Evolutionary conservation across 2,329 filamentous ascomycete genomes (phyloP), one percentile per base, ranked within the genome.

Genomic region (Penicillium oxalicum): DNA sequence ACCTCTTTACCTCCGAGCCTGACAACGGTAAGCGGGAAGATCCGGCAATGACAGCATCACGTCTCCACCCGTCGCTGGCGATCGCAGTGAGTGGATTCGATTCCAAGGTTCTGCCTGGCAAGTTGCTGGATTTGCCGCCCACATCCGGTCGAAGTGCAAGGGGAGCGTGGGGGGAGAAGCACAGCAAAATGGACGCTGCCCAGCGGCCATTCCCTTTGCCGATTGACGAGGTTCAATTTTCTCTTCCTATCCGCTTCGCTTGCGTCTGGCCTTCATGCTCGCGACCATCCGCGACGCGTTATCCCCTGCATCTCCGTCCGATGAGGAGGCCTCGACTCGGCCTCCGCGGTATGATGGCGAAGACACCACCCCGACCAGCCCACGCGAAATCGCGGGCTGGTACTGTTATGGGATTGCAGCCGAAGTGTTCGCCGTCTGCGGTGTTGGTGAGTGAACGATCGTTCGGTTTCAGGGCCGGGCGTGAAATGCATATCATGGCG

Each of bases 391-490:
- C 50, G 74, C 81, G 37, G 91, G 90, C 60, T 96, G 91, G 87
- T 96, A 95, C 69, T 83, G 85, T 63, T 95, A 96, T 69, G 87
- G 86, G 25, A 95, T 94, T 72, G 91, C 91, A n/a, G 88, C 90
- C 25, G 91, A 96, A 71, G 90, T 93, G 44, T 96, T 95, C 67
- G 88, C 94, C 13, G 87, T 96, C 45, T 95, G 90, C 66, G 90
- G 82, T 35, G 78, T 86, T 51, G 82, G 89, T 66, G 53, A 45
- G 63, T 58, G 18, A 2, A 18, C 18, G 18, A 18, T 18, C 18
- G 18, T 18, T 18, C 18, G 18, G 18, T 18, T 18, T 18, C 18
- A 18, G 18, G 18, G 18, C 18, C 18, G 18, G 18, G 18, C 18
- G 18, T 18, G 18, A 1, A 18, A 18, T 18, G 18, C 18, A 27